Evolutionary conservation across 257 asterid genomes (phyloP).

Genomic region (Linaria vulgaris): DNA sequence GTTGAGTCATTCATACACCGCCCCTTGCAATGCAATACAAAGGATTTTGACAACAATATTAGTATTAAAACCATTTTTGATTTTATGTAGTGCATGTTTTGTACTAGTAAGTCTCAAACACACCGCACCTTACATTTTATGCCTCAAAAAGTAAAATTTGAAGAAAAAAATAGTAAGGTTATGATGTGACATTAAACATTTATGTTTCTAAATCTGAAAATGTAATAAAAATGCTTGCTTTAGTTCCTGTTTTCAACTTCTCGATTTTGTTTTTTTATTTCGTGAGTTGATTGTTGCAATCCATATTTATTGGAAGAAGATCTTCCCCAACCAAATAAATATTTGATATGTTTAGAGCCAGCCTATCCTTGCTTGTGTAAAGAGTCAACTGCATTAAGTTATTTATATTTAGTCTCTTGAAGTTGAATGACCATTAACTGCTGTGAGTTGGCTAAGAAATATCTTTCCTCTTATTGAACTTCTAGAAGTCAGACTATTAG

Average conservation of each 20-base stretch:
- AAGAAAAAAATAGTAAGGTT: too few relatives aligned
- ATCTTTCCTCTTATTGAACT: constrained; percentile 18
- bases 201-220: too few relatives aligned
- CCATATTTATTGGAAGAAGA: not conserved
- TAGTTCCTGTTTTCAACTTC: too few relatives aligned
- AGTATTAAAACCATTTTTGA: too few relatives aligned
- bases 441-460: constrained; percentile 23
- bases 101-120: not conserved
- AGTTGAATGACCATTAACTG: constrained; percentile 28
- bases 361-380: not conserved
- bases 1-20: constrained; percentile 27
- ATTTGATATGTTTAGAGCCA: not conserved
- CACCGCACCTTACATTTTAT: too few relatives aligned
- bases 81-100: not conserved
- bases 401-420: not conserved
- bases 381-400: not conserved
- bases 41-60: not conserved
- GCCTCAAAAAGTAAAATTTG: too few relatives aligned
- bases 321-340: not conserved
- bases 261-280: not conserved
- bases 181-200: too few relatives aligned
- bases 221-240: too few relatives aligned
- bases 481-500: not conserved
- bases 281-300: not conserved
- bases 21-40: not conserved